Evolutionary conservation across 1,284 basidiomycete species (phyloP), one percentile per base, ranked within the genome.

Genomic region (Cryptococcus sp.): DNA sequence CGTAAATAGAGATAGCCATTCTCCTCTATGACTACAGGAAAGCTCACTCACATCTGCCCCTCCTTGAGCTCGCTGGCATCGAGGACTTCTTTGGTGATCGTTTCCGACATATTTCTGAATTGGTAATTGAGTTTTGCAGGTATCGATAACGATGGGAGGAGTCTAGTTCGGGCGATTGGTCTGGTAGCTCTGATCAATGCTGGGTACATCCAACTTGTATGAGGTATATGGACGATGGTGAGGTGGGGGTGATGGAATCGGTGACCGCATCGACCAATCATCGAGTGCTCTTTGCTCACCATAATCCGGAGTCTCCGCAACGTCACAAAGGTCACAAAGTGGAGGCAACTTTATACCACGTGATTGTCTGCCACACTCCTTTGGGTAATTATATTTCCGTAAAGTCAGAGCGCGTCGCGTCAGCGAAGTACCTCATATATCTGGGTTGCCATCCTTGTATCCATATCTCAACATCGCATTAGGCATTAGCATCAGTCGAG

Each of bases 21-120:
- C n/a, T n/a, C n/a, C n/a, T n/a, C n/a, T n/a, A n/a, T n/a, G n/a
- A n/a, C n/a, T n/a, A n/a, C n/a, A n/a, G n/a, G n/a, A n/a, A n/a
- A n/a, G n/a, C n/a, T n/a, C n/a, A 59, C 63, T 49, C 66, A 86
- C 87, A 89, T 85, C 70, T 88, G 81, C 39, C 87, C 88, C 79
- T 88, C 86, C 55, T 81, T 76, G 49, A 90, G 78, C 59, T 88
- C 86, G 37, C 64, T 62, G 7, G 64, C 69, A 45, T 70, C 67
- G 24, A 74, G 58, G 2, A 73, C 72, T 2, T 62, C 59, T 28
- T 60, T 56, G 25, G 54, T 58, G 31, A 60, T 41, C 2, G 55
- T 23, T 43, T 60, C 58, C 36, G 36, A 39, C 36, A 39, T 39
- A 14, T 39, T 39, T 39, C 36, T 39, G 14, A 19, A 4, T 16